phyloP scores from a whole-genome alignment of 2,329 filamentous ascomycete species.

The Trichophyton benhamiae region DNA sequence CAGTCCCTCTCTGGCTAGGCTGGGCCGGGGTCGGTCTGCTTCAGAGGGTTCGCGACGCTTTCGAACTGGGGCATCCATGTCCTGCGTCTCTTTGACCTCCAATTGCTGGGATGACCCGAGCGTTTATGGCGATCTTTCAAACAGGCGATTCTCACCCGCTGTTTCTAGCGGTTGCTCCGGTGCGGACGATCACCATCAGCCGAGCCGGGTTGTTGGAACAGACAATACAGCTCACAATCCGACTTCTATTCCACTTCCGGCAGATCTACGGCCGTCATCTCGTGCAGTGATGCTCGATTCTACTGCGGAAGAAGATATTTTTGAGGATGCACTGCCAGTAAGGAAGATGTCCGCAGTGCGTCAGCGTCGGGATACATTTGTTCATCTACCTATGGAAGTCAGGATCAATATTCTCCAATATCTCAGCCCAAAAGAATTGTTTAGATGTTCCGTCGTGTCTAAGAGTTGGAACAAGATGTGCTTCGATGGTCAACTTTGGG shows the following conservation, averaged over 20 bases:
- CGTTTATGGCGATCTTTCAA: not conserved
- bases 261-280: slow-evolving; percentile 43
- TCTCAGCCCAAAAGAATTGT: slow-evolving; percentile 66
- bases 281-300: slow-evolving; percentile 19
- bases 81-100: slow-evolving; percentile 50
- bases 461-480: slow-evolving; percentile 70
- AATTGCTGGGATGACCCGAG: slow-evolving; percentile 42
- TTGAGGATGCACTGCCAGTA: slow-evolving; percentile 26
- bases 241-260: slow-evolving; percentile 51
- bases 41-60: slow-evolving; percentile 47
- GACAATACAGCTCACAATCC: slow-evolving; percentile 30
- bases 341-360: slow-evolving; percentile 19
- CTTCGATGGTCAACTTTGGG: slow-evolving; percentile 93
- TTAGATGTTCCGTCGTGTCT: slow-evolving; percentile 64
- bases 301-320: slow-evolving; percentile 14
- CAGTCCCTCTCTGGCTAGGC: slow-evolving; percentile 55
- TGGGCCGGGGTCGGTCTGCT: slow-evolving; percentile 52
- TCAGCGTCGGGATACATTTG: slow-evolving; percentile 53
- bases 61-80: slow-evolving; percentile 48
- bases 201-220: slow-evolving; percentile 44
- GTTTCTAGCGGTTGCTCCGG: slow-evolving; percentile 23
- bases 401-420: slow-evolving; percentile 65
- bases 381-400: slow-evolving; percentile 67
- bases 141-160: slow-evolving; percentile 12
- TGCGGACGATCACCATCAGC: slow-evolving; percentile 40